A percentile compares a stretch with the other conserved stretches of the same genome.
Conservation (phyloP, 352 stramenopile species). For the Aphanomyces stellatus region DNA sequence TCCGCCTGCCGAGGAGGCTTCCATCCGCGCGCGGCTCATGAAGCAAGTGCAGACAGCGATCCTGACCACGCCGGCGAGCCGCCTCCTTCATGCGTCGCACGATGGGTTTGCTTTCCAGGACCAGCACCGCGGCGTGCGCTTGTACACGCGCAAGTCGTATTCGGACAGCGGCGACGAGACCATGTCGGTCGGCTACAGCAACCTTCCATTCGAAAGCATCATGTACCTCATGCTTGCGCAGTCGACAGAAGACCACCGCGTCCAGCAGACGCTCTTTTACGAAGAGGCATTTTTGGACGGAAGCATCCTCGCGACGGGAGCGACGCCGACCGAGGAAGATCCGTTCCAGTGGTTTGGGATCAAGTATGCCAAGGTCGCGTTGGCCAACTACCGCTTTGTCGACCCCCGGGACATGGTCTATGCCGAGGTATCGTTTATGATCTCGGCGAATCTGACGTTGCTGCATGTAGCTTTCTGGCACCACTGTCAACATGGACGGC, state of each 20-base stretch:
- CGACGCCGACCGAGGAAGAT: neutral
- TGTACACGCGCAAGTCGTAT: neutral
- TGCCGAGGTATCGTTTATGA: neutral
- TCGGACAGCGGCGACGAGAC: neutral
- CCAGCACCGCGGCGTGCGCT: neutral
- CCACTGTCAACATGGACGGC: neutral
- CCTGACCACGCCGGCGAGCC: neutral
- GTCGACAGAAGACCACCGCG: neutral
- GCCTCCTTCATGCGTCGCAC: neutral
- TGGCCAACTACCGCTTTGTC: constrained; percentile 1
- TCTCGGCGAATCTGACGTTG: neutral
- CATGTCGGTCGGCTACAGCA: constrained; percentile 1
- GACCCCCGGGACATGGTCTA: neutral
- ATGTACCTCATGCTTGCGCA: constrained; percentile 1
- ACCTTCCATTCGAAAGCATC: constrained; percentile 6
- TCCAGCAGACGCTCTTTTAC: constrained; percentile 1
- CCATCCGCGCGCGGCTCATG: neutral
- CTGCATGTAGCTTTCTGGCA: neutral
- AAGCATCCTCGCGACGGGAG: neutral
- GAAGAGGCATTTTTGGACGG: constrained; percentile 1
- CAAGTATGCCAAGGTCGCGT: constrained; percentile 1
- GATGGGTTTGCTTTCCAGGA: neutral
- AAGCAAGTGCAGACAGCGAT: constrained; percentile 3
- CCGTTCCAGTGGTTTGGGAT: constrained; percentile 1
- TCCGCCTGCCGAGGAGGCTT: neutral